phyloP scores from a whole-genome alignment of 116 monocot genomes.

The Posidonia oceanica region DNA sequence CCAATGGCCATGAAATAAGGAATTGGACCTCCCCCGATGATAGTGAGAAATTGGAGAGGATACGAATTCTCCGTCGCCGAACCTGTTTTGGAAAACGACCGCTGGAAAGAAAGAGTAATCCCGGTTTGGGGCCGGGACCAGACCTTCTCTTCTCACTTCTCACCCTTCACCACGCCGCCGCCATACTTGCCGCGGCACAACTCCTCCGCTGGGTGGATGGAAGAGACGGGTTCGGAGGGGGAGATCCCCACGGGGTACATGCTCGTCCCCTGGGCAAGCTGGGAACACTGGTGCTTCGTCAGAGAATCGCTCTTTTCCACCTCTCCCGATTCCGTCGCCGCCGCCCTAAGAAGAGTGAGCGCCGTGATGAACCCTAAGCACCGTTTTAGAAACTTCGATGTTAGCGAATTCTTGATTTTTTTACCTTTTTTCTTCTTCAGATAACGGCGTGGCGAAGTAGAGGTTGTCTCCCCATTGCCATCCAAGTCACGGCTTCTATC shows the following conservation, averaged over 20 bases:
- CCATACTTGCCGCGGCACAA: too few relatives aligned
- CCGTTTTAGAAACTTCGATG: background rate
- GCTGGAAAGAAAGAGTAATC: too few relatives aligned
- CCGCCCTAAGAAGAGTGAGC: conserved; percentile 49
- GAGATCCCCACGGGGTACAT: conserved; percentile 43
- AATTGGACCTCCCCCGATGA: too few relatives aligned
- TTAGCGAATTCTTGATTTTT: background rate
- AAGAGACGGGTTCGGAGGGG: conserved; percentile 9
- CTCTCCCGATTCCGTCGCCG: conserved; percentile 31
- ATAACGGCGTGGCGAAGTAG: conserved; percentile 71
- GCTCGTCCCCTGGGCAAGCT: conserved; percentile 86
- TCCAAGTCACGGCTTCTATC: conserved; percentile 65
- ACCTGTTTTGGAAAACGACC: too few relatives aligned
- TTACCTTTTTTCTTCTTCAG: conserved; percentile 20
- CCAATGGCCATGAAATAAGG: too few relatives aligned
- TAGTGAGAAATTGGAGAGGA: too few relatives aligned
- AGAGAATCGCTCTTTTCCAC: conserved; percentile 74
- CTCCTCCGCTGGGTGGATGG: background rate
- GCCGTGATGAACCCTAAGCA: background rate
- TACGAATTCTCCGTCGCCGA: too few relatives aligned
- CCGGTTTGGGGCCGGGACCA: too few relatives aligned
- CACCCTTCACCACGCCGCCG: too few relatives aligned
- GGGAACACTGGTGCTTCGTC: conserved; percentile 80
- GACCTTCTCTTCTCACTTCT: too few relatives aligned
- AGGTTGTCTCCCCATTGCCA: conserved; percentile 55